Conservation (phyloP, 306 rosid species). For the Quercus cerris region DNA sequence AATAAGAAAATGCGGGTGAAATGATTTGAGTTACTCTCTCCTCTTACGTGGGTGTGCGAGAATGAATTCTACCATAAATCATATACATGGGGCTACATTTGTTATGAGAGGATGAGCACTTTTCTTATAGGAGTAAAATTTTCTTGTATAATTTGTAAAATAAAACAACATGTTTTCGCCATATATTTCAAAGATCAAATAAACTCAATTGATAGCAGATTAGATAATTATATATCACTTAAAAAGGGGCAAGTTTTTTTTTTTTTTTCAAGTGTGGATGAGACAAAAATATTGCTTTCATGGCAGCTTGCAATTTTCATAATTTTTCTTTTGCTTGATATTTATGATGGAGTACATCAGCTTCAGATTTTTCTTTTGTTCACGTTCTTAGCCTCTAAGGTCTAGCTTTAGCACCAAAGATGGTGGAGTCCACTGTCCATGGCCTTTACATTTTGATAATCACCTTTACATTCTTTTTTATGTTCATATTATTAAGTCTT, state of each 20-base stretch:
- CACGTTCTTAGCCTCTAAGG: not conserved
- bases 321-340: not conserved
- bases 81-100: no score
- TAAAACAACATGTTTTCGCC: not conserved
- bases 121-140: no score
- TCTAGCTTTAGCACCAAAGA: not conserved
- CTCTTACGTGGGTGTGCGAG: no score
- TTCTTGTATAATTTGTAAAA: not conserved
- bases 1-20: no score
- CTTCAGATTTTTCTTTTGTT: not conserved
- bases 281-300: conserved; percentile 28
- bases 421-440: not conserved
- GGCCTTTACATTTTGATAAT: no score
- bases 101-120: no score
- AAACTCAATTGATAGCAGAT: not conserved
- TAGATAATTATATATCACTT: not conserved
- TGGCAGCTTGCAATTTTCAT: not conserved
- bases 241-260: not conserved
- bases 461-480: no score
- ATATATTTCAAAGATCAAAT: not conserved
- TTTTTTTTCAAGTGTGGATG: not conserved
- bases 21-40: no score
- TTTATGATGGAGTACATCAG: not conserved
- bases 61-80: no score
- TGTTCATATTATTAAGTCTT: not conserved